Evolutionary conservation across 1,284 basidiomycete genomes (phyloP), one percentile per base, ranked within the genome.

Genomic region (Cryptococcus wingfieldii): DNA sequence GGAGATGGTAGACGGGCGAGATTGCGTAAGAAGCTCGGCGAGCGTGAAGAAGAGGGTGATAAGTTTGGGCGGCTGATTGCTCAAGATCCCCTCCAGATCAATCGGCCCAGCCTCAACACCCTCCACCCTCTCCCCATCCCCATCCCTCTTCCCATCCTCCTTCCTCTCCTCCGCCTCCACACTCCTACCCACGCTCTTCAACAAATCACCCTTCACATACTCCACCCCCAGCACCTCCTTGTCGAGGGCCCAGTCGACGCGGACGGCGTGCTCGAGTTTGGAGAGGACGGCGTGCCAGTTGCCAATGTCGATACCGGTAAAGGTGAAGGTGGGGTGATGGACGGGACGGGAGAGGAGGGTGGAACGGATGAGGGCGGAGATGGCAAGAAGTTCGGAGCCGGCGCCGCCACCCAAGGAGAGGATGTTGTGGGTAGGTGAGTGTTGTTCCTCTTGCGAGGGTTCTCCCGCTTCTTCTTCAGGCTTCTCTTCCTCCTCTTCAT

Each of bases 41-140:
- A 78, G 69, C 8, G 78, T 78, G 70, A 77, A 79, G 54, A 79
- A 66, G 55, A 78, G 62, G 18, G 78, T 78, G 55, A 77, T 70
- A 42, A 78, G 64, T 23, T 38, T 48, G 19, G 56, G 53, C n/a
- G 54, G 48, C 48, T 54, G 63, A 45, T 51, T 18, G 0, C 23
- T 23, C 6, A 62, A 31, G 10, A 56, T 49, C 7, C 34, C 42
- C 2, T 43, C 10, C 25, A 60, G 27, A 37, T 57, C 55, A 23
- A 57, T 38, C 10, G 54, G 52, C 12, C 50, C 18, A 6, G 49
- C 34, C 2, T 48, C 41, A 31, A 31, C 31, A 14, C n/a, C 47
- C 47, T 48, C 37, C 37, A 38, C 16, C n/a, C 18, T 13, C 16
- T 46, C 27, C 23, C 44, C 47, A 31, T 38, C 47, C n/a, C 28